These are phyloP conservation scores for Calonectria leucothoes DNA, from an alignment of 2,329 filamentous ascomycete genomes.

Conservation along the genomic window DNA sequence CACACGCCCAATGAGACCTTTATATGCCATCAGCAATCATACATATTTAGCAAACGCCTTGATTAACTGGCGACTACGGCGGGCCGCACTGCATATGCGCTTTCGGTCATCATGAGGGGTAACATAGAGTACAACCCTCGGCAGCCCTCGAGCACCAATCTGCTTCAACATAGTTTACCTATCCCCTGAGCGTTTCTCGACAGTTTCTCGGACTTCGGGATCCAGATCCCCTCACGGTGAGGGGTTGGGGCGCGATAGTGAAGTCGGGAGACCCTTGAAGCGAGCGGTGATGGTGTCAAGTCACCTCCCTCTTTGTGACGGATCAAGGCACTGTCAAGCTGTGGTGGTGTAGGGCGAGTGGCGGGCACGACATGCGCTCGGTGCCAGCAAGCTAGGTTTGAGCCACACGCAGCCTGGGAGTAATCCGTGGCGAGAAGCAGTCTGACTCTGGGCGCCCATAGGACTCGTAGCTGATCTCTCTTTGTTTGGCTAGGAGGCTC, in stretches of 20 bases:
- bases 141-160: background rate
- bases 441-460: background rate
- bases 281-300: background rate
- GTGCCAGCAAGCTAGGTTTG: background rate
- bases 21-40: background rate
- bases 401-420: background rate
- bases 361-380: background rate
- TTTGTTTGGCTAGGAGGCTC: background rate
- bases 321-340: background rate
- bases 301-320: background rate
- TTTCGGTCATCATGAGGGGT: background rate
- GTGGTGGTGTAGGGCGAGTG: slow-evolving; percentile 19
- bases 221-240: background rate
- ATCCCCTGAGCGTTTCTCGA: background rate
- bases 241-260: background rate
- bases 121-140: background rate
- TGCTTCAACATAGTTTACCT: background rate
- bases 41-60: background rate
- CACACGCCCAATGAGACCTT: background rate
- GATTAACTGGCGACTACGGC: background rate
- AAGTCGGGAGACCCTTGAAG: background rate
- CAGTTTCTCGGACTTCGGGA: slow-evolving; percentile 25
- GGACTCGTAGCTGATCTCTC: background rate
- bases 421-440: background rate
- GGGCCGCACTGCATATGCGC: background rate